Evolutionary conservation across 805 yeast genomes (phyloP).

Genomic region (Metschnikowia gruessii): DNA sequence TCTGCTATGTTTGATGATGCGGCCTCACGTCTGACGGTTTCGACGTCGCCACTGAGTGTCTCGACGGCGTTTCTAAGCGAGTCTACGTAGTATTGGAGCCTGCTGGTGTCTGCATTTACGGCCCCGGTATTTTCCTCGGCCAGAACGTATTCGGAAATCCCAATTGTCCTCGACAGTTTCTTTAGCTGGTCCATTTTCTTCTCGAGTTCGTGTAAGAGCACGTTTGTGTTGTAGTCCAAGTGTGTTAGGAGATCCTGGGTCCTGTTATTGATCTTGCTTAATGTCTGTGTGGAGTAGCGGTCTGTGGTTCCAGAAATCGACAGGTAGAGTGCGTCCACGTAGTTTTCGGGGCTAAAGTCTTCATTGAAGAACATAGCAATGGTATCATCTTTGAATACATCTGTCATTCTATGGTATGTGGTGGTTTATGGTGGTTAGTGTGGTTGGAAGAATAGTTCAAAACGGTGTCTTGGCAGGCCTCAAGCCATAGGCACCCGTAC

Average conservation of each 20-base stretch:
- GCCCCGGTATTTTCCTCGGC: not conserved
- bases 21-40: constrained; percentile 4
- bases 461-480: not conserved
- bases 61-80: constrained; percentile 57
- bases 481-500: constrained; percentile 1
- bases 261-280: constrained; percentile 44
- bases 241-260: constrained; percentile 54
- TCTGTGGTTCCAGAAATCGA: constrained; percentile 28
- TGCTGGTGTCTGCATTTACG: constrained; percentile 38
- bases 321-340: constrained; percentile 59
- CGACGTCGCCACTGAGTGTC: constrained; percentile 40
- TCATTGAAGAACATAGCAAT: constrained; percentile 67
- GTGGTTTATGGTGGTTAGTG: not conserved
- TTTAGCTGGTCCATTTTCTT: constrained; percentile 47
- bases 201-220: constrained; percentile 53
- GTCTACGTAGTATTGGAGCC: constrained; percentile 65
- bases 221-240: constrained; percentile 60
- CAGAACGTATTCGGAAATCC: constrained; percentile 30
- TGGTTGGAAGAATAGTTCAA: no score
- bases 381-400: constrained; percentile 32
- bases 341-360: constrained; percentile 61
- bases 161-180: constrained; percentile 49
- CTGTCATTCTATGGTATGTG: constrained; percentile 5
- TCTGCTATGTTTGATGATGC: not conserved
- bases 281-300: constrained; percentile 31